Conservation (phyloP, 2,329 filamentous ascomycete species). For the Geosmithia flava region DNA sequence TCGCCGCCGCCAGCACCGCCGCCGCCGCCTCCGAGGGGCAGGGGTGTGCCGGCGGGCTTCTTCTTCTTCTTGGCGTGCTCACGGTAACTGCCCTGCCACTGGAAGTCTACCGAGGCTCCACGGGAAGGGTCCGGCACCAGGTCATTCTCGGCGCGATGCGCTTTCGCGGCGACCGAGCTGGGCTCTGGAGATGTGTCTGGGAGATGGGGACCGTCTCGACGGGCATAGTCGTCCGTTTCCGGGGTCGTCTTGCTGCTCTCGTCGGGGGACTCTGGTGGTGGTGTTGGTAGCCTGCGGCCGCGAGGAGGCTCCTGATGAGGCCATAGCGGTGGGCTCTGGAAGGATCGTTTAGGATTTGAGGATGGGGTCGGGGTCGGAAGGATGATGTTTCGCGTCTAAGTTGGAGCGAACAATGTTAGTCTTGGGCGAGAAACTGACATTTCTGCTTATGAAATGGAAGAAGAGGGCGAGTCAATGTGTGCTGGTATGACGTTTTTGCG, state of each 20-base stretch:
- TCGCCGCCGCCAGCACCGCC: conserved; percentile 9
- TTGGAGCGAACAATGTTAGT: not conserved
- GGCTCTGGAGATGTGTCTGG: conserved; percentile 7
- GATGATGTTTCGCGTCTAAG: not conserved
- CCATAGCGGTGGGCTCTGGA: conserved; percentile 1
- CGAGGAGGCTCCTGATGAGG: not conserved
- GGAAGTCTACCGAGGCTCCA: conserved; percentile 41
- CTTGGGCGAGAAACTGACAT: not conserved
- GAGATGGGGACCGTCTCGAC: conserved; percentile 9
- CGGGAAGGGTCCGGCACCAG: conserved; percentile 33
- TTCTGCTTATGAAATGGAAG: not conserved
- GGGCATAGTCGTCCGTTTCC: conserved; percentile 16
- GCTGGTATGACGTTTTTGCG: not conserved
- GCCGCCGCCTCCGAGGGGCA: conserved; percentile 6
- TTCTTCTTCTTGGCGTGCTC: conserved; percentile 48
- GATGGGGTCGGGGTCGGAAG: not conserved
- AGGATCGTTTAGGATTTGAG: not conserved
- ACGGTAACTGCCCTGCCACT: conserved; percentile 37
- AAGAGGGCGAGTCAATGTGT: not conserved
- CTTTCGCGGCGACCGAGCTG: conserved; percentile 7
- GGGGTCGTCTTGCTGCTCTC: conserved; percentile 4
- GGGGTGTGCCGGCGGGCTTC: conserved; percentile 25
- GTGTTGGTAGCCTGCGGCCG: not conserved
- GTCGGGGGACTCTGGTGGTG: not conserved
- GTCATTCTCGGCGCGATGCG: conserved; percentile 14